A percentile compares a stretch with the other conserved stretches of the same genome.
Conservation (phyloP, 345 rosid species). For the Citropsis articulata region DNA sequence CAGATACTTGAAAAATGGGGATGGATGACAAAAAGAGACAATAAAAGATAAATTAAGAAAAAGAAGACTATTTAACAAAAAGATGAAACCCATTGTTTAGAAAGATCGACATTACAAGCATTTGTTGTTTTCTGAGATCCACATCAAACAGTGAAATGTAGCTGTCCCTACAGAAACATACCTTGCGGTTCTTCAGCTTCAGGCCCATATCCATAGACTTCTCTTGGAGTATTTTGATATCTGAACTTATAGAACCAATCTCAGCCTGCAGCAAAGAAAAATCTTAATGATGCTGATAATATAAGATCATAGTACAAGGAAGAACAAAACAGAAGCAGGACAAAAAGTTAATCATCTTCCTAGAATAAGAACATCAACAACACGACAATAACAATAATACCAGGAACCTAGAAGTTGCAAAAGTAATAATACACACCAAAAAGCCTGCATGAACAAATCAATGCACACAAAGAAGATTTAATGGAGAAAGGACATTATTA, state of each 20-base stretch:
- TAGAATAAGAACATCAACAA: not conserved
- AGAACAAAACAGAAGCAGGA: not conserved
- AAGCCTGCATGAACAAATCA: not conserved
- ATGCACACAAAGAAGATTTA: not conserved
- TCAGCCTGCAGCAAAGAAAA: slow-evolving; percentile 51
- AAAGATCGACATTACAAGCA: not conserved
- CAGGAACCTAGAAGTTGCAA: not conserved
- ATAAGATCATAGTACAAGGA: slow-evolving; percentile 9
- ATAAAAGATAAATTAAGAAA: not conserved
- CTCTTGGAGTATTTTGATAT: slow-evolving; percentile 95
- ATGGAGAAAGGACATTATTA: not conserved
- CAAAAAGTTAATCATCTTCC: not conserved
- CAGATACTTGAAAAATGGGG: slow-evolving; percentile 6
- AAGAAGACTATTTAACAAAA: not conserved
- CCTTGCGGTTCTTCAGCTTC: slow-evolving; percentile 97
- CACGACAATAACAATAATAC: not conserved
- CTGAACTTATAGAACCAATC: slow-evolving; percentile 97
- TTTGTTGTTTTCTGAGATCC: not conserved
- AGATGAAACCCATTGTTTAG: not conserved
- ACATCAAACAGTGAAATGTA: not conserved
- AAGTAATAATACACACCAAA: not conserved
- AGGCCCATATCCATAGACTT: slow-evolving; percentile 99
- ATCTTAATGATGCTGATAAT: not conserved
- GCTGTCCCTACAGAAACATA: slow-evolving; percentile 22
- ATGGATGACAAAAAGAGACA: not conserved